These are phyloP conservation scores for Candida broadrunensis DNA, from an alignment of 805 yeast genomes.

Conservation along the genomic window DNA sequence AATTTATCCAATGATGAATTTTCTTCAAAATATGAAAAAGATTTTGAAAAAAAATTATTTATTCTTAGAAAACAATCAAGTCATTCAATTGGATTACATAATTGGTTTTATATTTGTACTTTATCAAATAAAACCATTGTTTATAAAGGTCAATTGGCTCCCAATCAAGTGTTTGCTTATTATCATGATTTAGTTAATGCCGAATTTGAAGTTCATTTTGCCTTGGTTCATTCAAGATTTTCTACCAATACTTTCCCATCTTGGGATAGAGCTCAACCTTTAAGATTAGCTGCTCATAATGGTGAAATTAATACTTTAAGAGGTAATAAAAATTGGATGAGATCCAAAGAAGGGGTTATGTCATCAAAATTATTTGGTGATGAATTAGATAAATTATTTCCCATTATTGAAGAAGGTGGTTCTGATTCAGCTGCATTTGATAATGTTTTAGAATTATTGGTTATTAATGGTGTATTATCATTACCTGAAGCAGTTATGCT, in stretches of 20 bases:
- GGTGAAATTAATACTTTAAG: slow-evolving; percentile 97
- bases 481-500: slow-evolving; percentile 97
- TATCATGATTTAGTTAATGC: slow-evolving; percentile 90
- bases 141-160: slow-evolving; percentile 96
- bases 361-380: slow-evolving; percentile 83
- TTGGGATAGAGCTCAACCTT: slow-evolving; percentile 99
- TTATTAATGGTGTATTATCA: slow-evolving; percentile 86
- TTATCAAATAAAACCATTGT: slow-evolving; percentile 85
- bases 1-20: slow-evolving; percentile 51
- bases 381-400: slow-evolving; percentile 85
- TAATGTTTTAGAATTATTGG: slow-evolving; percentile 88
- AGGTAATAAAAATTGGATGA: slow-evolving; percentile 99
- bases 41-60: slow-evolving; percentile 80
- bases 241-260: slow-evolving; percentile 98
- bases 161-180: slow-evolving; percentile 92
- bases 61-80: slow-evolving; percentile 86
- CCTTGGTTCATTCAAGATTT: slow-evolving; percentile 94
- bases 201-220: slow-evolving; percentile 92
- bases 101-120: slow-evolving; percentile 97
- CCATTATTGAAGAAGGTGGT: slow-evolving; percentile 97
- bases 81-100: slow-evolving; percentile 87
- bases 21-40: slow-evolving; percentile 52
- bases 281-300: slow-evolving; percentile 96
- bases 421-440: slow-evolving; percentile 98
- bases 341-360: slow-evolving; percentile 98